Base-by-base conservation (phyloP, 225 moss, liverwort and hornwort genomes). In the Pseudoscleropodium purum region DNA sequence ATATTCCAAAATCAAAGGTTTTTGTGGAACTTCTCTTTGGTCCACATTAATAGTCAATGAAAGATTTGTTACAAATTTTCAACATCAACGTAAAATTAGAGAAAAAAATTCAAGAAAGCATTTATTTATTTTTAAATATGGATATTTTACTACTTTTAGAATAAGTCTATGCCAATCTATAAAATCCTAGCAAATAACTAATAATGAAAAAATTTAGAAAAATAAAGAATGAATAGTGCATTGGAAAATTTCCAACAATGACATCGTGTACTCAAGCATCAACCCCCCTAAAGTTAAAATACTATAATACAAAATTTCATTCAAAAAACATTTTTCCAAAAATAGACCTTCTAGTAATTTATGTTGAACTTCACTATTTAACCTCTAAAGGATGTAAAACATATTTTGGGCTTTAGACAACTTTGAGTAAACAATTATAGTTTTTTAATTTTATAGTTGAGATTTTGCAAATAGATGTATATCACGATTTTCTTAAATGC, bases 1-100 rank as follows among this genome's bases (percentile, higher is more conserved):
- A 67, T 67, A 37, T 37, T 37, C 20, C 6, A 67, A 67, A 6
- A 20, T 67, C 20, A 37, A 37, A 67, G 67, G 37, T 67, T 37
- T 37, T 0, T 5, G 2, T 3, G 0, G 20, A 21, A 11, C 11
- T 11, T 67, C 0, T 20, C 11, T 67, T 37, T 37, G 6, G 11
- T 67, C 20, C 0, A 67, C 20, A 67, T 37, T 37, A 37, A 67
- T 20, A 37, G 67, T 6, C 11, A 67, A 67, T 37, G 36, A 67
- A 67, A 67, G 20, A 1, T 37, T 67, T 67, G 6, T 20, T 37
- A 37, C 11, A 36, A 67, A 6, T 20, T 67, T 37, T 67, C 11
- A 11, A 20, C 37, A 37, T 11, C 11, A 64, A 33, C 5, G 34
- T 9, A 34, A 34, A 18, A 18, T 5, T 9, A 34, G 2, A 62